Percentiles rank a stretch among this genome's conserved stretches.
These are phyloP conservation scores for Xerophyta viscosa DNA, from an alignment of 106 monocot species.

Conservation along the genomic window DNA sequence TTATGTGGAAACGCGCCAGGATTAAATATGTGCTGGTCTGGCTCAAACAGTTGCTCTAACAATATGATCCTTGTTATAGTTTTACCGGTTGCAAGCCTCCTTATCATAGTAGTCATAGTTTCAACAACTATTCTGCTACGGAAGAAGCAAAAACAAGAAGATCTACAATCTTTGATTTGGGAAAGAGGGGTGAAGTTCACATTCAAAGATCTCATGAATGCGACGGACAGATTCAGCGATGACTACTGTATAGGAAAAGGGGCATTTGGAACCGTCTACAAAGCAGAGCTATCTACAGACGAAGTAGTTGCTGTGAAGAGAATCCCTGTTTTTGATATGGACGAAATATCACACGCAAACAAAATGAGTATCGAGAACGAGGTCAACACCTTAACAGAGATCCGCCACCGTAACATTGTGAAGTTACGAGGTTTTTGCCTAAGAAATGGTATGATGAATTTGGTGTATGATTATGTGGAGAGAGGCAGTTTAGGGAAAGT, in stretches of 20 bases:
- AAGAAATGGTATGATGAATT: conserved; percentile 39
- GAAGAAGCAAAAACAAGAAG: neutral
- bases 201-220: conserved; percentile 56
- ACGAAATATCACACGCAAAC: conserved; percentile 16
- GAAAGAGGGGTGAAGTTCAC: conserved; percentile 61
- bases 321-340: conserved; percentile 17
- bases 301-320: conserved; percentile 63
- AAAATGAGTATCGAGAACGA: conserved; percentile 67
- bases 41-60: conserved; percentile 9
- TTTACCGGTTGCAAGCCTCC: conserved; percentile 19
- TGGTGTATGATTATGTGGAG: conserved; percentile 73
- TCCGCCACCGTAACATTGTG: conserved; percentile 84
- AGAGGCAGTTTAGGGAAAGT: conserved; percentile 68
- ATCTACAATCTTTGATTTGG: conserved; percentile 40
- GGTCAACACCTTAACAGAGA: conserved; percentile 55
- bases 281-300: conserved; percentile 40
- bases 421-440: conserved; percentile 69
- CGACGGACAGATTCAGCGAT: conserved; percentile 62
- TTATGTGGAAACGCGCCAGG: conserved; percentile 61
- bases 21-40: conserved; percentile 21
- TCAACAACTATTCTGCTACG: neutral
- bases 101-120: conserved; percentile 9
- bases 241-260: conserved; percentile 61
- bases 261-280: conserved; percentile 59
- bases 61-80: conserved; percentile 41